phyloP scores from a whole-genome alignment of 2,329 filamentous ascomycete species.

The Nannizziopsis barbatae region DNA sequence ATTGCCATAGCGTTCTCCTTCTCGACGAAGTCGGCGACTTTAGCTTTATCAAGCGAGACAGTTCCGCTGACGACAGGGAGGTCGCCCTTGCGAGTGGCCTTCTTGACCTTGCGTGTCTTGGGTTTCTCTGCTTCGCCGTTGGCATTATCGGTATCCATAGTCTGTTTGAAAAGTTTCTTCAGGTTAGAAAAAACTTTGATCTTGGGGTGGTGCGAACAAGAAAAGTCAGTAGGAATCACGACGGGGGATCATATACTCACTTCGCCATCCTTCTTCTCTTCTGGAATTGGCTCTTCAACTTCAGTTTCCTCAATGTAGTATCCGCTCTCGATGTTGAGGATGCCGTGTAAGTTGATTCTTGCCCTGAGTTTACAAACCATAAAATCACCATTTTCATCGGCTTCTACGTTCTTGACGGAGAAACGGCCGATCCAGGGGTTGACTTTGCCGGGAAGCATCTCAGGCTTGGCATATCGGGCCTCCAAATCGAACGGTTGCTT shows the following conservation, averaged over 20 bases:
- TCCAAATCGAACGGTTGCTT: conserved; percentile 96
- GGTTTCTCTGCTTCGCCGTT: conserved; percentile 56
- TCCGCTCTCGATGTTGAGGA: conserved; percentile 90
- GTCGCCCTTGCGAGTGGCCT: conserved; percentile 96
- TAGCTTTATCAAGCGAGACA: conserved; percentile 58
- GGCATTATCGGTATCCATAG: conserved; percentile 69
- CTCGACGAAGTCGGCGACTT: conserved; percentile 61
- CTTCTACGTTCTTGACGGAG: conserved; percentile 95
- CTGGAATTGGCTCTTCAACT: conserved; percentile 83
- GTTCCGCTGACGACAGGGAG: conserved; percentile 77
- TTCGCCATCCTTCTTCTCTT: conserved; percentile 56
- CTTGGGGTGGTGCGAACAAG: conserved; percentile 5
- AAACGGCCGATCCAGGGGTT: conserved; percentile 96
- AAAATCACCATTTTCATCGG: conserved; percentile 86
- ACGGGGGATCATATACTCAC: conserved; percentile 25
- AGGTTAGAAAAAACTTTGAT: conserved; percentile 19
- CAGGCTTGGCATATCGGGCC: conserved; percentile 81
- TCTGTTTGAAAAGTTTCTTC: conserved; percentile 39
- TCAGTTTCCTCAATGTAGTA: conserved; percentile 98
- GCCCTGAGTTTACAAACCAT: conserved; percentile 99
- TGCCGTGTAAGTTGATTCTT: conserved; percentile 87
- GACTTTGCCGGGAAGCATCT: conserved; percentile 74
- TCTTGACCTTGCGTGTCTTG: conserved; percentile 95
- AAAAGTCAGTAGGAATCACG: conserved; percentile 11
- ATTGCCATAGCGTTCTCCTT: conserved; percentile 84